Evolutionary conservation across 2,329 filamentous ascomycete species (phyloP).

Genomic region (Myriosclerotinia scirpicola): DNA sequence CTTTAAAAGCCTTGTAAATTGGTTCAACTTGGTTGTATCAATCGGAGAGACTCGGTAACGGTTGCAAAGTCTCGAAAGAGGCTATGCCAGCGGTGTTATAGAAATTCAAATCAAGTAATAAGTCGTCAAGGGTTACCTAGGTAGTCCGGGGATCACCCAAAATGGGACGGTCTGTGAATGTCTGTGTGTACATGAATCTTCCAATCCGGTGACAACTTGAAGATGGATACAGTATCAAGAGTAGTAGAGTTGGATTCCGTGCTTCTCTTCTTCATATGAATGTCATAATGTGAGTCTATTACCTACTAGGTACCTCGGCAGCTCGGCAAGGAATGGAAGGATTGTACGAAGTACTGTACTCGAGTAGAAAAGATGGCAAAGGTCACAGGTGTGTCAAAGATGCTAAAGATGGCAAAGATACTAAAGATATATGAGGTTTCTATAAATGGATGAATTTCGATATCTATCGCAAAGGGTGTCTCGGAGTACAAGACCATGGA

Average conservation of each 20-base stretch:
- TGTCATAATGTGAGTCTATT: not conserved
- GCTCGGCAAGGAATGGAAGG: not conserved
- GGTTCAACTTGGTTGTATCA: too few species aligned
- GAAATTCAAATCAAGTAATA: constrained; percentile 13
- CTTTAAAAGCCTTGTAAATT: too few species aligned
- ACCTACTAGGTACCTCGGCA: too few species aligned
- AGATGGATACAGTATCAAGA: too few species aligned
- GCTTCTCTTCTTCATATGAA: constrained; percentile 13
- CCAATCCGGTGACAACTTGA: not conserved
- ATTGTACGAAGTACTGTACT: too few species aligned
- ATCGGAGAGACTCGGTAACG: too few species aligned
- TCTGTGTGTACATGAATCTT: constrained; percentile 16
- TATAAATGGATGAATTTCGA: not conserved
- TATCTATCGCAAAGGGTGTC: not conserved
- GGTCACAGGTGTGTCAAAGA: too few species aligned
- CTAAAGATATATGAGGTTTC: too few species aligned
- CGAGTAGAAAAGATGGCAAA: not conserved
- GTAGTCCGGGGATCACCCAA: constrained; percentile 14
- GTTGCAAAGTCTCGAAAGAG: constrained; percentile 1
- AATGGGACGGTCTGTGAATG: constrained; percentile 12
- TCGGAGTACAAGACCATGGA: not conserved
- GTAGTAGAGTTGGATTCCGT: not conserved
- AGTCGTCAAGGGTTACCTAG: not conserved
- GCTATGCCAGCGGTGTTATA: constrained; percentile 10
- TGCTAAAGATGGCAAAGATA: too few species aligned